Percentiles rank a stretch among this genome's conserved stretches.
These are phyloP conservation scores for Starmerella scarabaei DNA, from an alignment of 805 yeast species.

Conservation along the genomic window DNA sequence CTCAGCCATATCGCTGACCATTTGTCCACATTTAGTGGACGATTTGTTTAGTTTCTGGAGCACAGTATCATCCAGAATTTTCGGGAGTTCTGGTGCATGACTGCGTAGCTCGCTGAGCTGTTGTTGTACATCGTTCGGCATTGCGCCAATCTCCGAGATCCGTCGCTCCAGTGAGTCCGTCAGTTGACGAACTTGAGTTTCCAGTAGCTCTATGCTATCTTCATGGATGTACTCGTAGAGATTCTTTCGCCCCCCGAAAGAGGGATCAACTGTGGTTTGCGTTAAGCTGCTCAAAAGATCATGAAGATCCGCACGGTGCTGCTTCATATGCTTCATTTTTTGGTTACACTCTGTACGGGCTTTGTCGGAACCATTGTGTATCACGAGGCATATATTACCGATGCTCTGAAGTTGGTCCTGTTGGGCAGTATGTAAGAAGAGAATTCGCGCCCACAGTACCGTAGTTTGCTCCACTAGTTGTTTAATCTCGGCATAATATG, in stretches of 20 bases:
- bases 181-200: slow-evolving; percentile 7
- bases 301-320: slow-evolving; percentile 16
- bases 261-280: slow-evolving; percentile 13
- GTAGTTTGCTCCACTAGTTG: slow-evolving; percentile 33
- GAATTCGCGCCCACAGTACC: slow-evolving; percentile 32
- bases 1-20: slow-evolving; percentile 57
- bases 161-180: slow-evolving; percentile 8
- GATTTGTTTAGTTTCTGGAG: slow-evolving; percentile 25
- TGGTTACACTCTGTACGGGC: slow-evolving; percentile 11
- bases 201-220: slow-evolving; percentile 14
- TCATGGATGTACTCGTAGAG: slow-evolving; percentile 19
- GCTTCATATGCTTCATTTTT: slow-evolving; percentile 7
- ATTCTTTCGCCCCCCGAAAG: slow-evolving; percentile 6
- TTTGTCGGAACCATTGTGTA: slow-evolving; percentile 20
- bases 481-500: slow-evolving; percentile 29
- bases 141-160: slow-evolving; percentile 6
- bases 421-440: slow-evolving; percentile 35
- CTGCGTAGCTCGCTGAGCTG: slow-evolving; percentile 14
- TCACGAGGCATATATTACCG: slow-evolving; percentile 29
- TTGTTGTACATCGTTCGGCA: slow-evolving; percentile 14
- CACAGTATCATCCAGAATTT: slow-evolving; percentile 23
- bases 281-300: slow-evolving; percentile 14
- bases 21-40: slow-evolving; percentile 21
- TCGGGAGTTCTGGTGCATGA: slow-evolving; percentile 13
- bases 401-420: slow-evolving; percentile 33